A percentile compares a stretch with the other conserved stretches of the same genome.
phyloP scores from a whole-genome alignment of 140 eudicot genomes.

The Stevia rebaudiana region DNA sequence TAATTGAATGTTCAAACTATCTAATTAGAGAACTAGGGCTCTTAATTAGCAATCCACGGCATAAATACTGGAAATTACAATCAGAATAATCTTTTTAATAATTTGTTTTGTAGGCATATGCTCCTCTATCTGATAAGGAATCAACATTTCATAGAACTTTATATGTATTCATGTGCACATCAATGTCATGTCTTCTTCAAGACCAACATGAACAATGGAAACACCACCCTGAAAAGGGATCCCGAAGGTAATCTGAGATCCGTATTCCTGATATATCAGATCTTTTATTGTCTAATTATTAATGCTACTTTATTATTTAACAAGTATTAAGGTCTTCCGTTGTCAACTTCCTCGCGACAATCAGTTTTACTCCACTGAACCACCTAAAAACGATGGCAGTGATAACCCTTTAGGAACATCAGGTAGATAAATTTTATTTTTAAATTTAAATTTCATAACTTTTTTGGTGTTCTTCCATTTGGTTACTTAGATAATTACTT shows the following conservation, averaged over 20 bases:
- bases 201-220: constrained; percentile 97
- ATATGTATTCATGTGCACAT: constrained; percentile 74
- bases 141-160: constrained; percentile 73
- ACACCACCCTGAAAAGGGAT: constrained; percentile 47
- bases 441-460: neutral
- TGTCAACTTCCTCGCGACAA: constrained; percentile 66
- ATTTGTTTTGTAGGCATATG: constrained; percentile 46
- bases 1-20: neutral
- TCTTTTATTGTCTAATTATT: neutral
- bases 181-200: constrained; percentile 72
- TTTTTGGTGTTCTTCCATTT: neutral
- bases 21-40: neutral
- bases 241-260: constrained; percentile 51
- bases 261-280: neutral
- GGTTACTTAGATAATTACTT: neutral
- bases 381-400: constrained; percentile 57
- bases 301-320: constrained; percentile 5
- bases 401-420: constrained; percentile 50
- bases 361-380: constrained; percentile 59
- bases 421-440: constrained; percentile 39
- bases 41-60: neutral
- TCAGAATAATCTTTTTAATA: neutral
- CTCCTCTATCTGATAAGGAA: constrained; percentile 67
- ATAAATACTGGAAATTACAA: neutral
- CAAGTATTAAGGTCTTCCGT: constrained; percentile 81